Base-by-base conservation (phyloP, 345 rosid genomes). In the Syzygium aqueum region DNA sequence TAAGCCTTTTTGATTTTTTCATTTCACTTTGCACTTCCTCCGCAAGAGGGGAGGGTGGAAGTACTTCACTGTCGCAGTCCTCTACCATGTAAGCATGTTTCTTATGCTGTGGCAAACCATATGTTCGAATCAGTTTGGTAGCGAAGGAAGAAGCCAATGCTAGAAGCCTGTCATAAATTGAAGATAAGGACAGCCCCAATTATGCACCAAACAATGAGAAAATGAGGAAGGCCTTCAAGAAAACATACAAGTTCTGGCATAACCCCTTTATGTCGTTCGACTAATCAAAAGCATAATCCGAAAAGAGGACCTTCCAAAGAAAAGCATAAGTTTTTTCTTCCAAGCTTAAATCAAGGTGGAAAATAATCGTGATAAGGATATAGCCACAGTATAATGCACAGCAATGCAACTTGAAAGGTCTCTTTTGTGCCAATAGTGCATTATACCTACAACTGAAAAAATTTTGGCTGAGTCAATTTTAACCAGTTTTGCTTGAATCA, bases 41-140 rank as follows among this genome's bases (percentile, higher is more conserved):
- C 80, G 89, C 86, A 88, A 90, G 84, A 85, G 95, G 88, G 59
- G 95, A 94, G 90, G 95, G 95, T 87, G 94, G 89, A 89, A 92
- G 93, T 88, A 93, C 40, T 40, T 27, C 80, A 28, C 88, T 90
- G 86, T 88, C 87, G 73, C 89, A 84, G 77, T 92, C 91, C 80
- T 90, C 91, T 56, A 91, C 86, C 84, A 86, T 23, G 89, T 87
- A 90, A 33, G 90, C 92, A 87, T 91, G 93, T 88, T 88, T 91
- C 90, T 93, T 93, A 86, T 91, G 94, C 92, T 93, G 94, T 84
- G 91, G 91, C 46, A 93, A 87, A 84, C 98, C 98, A 92, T 92
- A 95, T 63, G 90, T 92, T 83, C 92, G 94, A 89, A 97, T 95
- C 94, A 96, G 91, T 92, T 95, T 94, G 91, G 96, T 97, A 21